phyloP scores from a whole-genome alignment of 2,329 filamentous ascomycete genomes.

The Davidsoniella virescens region DNA sequence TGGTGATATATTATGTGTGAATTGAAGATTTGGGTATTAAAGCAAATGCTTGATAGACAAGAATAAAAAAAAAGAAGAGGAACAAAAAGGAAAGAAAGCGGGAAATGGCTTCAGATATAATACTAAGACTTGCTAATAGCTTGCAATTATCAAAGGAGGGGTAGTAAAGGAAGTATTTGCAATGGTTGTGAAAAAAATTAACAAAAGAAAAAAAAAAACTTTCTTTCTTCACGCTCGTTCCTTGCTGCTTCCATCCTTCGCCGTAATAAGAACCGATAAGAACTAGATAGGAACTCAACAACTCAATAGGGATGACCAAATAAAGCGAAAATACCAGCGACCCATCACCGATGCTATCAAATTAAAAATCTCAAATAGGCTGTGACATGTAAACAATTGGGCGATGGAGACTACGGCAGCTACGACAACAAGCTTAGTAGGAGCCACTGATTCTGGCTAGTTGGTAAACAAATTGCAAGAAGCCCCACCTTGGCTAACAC shows the following conservation, averaged over 20 bases:
- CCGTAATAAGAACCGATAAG: too few relatives aligned
- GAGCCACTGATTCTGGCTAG: too few relatives aligned
- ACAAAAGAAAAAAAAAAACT: conserved; percentile 2
- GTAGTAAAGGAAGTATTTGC: conserved; percentile 4
- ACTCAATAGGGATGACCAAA: too few relatives aligned
- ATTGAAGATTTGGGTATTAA: not conserved
- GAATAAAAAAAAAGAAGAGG: not conserved
- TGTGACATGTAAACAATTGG: not conserved
- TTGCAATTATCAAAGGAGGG: conserved; percentile 3
- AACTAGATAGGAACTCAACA: too few relatives aligned
- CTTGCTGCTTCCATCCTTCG: too few relatives aligned
- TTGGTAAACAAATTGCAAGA: too few relatives aligned
- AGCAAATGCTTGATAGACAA: conserved; percentile 1
- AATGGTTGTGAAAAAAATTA: conserved; percentile 4
- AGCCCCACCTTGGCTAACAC: too few relatives aligned
- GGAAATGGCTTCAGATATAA: not conserved
- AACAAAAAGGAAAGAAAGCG: conserved; percentile 7
- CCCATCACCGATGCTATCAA: not conserved
- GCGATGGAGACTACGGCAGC: too few relatives aligned
- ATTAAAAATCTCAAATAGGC: too few relatives aligned
- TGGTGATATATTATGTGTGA: conserved; percentile 15
- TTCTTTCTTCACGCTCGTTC: not conserved
- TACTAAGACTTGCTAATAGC: too few relatives aligned
- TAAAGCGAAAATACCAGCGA: too few relatives aligned
- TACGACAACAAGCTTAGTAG: too few relatives aligned